Percentiles rank a stretch among this genome's conserved stretches.
phyloP scores from a whole-genome alignment of 2,329 filamentous ascomycete species.

The Ophiocordyceps australis region DNA sequence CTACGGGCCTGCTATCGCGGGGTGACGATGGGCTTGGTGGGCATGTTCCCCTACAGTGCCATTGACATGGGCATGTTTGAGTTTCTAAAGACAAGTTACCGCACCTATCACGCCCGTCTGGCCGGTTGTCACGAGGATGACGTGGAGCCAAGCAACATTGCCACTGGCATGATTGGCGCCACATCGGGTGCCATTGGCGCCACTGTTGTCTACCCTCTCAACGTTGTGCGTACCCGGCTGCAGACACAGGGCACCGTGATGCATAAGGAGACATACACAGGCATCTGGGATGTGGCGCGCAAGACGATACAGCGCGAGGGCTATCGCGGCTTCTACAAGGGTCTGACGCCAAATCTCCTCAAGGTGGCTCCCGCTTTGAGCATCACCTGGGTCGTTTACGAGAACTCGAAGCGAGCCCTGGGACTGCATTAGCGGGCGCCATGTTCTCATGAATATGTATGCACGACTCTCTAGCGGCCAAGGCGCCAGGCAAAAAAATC shows the following conservation, averaged over 20 bases:
- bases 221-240: slow-evolving; percentile 76
- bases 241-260: slow-evolving; percentile 91
- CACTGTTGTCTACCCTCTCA: slow-evolving; percentile 86
- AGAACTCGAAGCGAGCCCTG: slow-evolving; percentile 67
- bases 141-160: slow-evolving; percentile 61
- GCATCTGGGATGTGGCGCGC: slow-evolving; percentile 73
- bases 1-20: slow-evolving; percentile 72
- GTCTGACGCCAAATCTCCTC: slow-evolving; percentile 81
- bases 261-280: slow-evolving; percentile 77
- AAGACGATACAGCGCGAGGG: slow-evolving; percentile 77
- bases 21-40: slow-evolving; percentile 79
- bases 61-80: slow-evolving; percentile 96
- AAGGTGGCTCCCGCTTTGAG: slow-evolving; percentile 94
- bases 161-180: slow-evolving; percentile 77
- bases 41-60: slow-evolving; percentile 95
- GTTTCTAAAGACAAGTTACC: slow-evolving; percentile 63
- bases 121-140: slow-evolving; percentile 68
- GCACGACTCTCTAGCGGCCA: no score
- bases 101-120: slow-evolving; percentile 48
- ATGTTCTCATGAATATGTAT: no score
- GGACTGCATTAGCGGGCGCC: slow-evolving; percentile 28
- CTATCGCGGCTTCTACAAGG: slow-evolving; percentile 76
- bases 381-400: slow-evolving; percentile 88
- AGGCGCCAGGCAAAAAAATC: no score
- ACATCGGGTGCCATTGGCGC: slow-evolving; percentile 84